Base-by-base conservation (phyloP, 2,329 filamentous ascomycete species). In the Myriosclerotinia duriaeana region DNA sequence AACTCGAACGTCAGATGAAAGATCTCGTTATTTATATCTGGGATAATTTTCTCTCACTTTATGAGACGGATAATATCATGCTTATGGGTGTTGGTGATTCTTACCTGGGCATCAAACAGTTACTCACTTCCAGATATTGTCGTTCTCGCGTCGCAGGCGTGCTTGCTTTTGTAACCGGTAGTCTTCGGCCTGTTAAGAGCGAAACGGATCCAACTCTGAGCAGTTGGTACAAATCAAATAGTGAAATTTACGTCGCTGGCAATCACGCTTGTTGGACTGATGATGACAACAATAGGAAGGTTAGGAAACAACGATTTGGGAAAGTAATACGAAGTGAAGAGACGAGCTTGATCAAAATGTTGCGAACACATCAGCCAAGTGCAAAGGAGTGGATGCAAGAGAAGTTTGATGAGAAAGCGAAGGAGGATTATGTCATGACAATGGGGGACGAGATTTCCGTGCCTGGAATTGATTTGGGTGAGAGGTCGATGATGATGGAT, bases 21-120 rank as follows among this genome's bases (percentile, higher is more conserved):
- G 88, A 94, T 68, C 80, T 97, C 14, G 87, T 94, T 5, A 87
- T 85, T 68, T 98, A 97, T 74, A 81, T 99, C 17, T 99, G 95
- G 95, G 93, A 97, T 73, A 99, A 99, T 75, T 97, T 97, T 75
- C 87, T 99, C 26, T 91, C 97, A 81, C 83, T 91, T 42, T 88
- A 88, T 61, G 84, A 89, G 2, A 82, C 85, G 0, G 87, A 89
- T 7, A 87, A 55, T 26, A 86, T 98, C 20, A 91, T 96, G 75
- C 82, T 99, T 30, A 83, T 99, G 75, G 94, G 95, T 0, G 87
- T 96, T 1, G 95, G 95, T n/a, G 89, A 92, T 72, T 91, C 95
- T 1, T 96, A 95, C 74, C 82, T 90, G 3, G 93, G 92, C 1
- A 85, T 97, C 58, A 89, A 95, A 67, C 85, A 93, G 66, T 85